Evolutionary conservation across 2,329 filamentous ascomycete species (phyloP).

Genomic region (Rutstroemia sydowiana): DNA sequence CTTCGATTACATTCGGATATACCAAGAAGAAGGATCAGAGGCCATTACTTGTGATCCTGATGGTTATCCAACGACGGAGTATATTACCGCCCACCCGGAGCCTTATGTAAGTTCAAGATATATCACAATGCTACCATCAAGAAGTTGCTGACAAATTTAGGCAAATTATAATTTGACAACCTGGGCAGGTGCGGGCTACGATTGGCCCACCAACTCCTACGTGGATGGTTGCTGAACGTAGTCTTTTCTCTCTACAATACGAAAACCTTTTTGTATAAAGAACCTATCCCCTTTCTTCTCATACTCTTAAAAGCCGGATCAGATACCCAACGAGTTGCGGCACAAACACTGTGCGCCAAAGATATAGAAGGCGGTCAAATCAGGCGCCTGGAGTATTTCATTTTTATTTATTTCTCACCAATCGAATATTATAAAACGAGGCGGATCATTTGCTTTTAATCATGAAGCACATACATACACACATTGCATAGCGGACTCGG

Average conservation of each 20-base stretch:
- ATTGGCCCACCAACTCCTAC: conserved; percentile 55
- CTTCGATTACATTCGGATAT: conserved; percentile 64
- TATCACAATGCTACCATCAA: background rate
- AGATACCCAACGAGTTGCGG: conserved; percentile 9
- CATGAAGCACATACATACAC: conserved; percentile 1
- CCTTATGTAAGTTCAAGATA: conserved; percentile 44
- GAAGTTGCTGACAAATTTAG: conserved; percentile 13
- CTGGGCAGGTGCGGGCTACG: conserved; percentile 46
- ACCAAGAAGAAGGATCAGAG: conserved; percentile 46
- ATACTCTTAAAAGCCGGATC: conserved; percentile 8
- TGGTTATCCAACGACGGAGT: conserved; percentile 58
- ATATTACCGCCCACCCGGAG: conserved; percentile 54
- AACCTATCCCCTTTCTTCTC: conserved; percentile 9
- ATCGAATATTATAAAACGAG: conserved; percentile 6
- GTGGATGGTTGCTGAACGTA: conserved; percentile 44
- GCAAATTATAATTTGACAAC: conserved; percentile 56
- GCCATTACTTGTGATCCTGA: conserved; percentile 60
- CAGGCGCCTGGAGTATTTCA: conserved; percentile 2
- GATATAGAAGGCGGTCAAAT: conserved; percentile 10
- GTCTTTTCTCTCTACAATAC: conserved; percentile 1
- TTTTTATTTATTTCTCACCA: conserved; percentile 3
- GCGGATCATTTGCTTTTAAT: conserved; percentile 6
- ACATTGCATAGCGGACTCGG: conserved; percentile 12
- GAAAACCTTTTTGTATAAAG: conserved; percentile 18
- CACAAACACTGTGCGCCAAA: conserved; percentile 10